Conservation (phyloP, 129 eudicot genomes). For the Lactuca saligna region DNA sequence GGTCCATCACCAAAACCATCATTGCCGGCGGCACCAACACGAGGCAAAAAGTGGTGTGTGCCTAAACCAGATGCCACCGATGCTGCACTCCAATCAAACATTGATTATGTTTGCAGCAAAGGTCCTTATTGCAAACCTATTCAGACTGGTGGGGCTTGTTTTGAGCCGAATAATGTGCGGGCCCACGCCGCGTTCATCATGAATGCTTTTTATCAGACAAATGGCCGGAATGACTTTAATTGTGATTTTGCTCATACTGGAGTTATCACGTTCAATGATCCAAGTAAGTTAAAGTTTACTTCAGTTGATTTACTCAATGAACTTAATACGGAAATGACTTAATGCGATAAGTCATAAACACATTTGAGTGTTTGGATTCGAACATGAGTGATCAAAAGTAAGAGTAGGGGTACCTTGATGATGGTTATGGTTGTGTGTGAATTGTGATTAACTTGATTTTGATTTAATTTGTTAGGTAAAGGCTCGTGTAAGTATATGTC, state of each 20-base stretch:
- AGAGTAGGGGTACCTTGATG: too few relatives aligned
- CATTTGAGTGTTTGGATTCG: too few relatives aligned
- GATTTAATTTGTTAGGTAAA: constrained; percentile 18
- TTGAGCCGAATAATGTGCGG: constrained; percentile 55
- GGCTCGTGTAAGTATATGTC: constrained; percentile 32
- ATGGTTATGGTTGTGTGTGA: too few relatives aligned
- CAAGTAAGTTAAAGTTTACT: constrained; percentile 47
- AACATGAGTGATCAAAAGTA: too few relatives aligned
- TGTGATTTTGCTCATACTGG: constrained; percentile 75
- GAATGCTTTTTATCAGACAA: constrained; percentile 73
- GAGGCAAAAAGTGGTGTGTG: constrained; percentile 70
- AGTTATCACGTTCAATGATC: constrained; percentile 48
- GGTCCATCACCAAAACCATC: constrained; percentile 48
- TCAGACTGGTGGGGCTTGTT: constrained; percentile 81
- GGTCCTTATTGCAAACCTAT: constrained; percentile 73
- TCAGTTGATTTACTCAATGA: not conserved
- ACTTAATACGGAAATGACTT: not conserved
- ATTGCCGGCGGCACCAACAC: constrained; percentile 28
- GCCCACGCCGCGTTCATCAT: constrained; percentile 69
- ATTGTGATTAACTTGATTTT: not conserved
- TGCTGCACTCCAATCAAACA: constrained; percentile 63
- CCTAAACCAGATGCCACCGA: constrained; percentile 59
- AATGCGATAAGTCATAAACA: not conserved
- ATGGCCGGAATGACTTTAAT: constrained; percentile 66
- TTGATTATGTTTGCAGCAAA: constrained; percentile 77